These are phyloP conservation scores for Ceratocystis smalleyi DNA, from an alignment of 2,329 filamentous ascomycete species.

Conservation along the genomic window DNA sequence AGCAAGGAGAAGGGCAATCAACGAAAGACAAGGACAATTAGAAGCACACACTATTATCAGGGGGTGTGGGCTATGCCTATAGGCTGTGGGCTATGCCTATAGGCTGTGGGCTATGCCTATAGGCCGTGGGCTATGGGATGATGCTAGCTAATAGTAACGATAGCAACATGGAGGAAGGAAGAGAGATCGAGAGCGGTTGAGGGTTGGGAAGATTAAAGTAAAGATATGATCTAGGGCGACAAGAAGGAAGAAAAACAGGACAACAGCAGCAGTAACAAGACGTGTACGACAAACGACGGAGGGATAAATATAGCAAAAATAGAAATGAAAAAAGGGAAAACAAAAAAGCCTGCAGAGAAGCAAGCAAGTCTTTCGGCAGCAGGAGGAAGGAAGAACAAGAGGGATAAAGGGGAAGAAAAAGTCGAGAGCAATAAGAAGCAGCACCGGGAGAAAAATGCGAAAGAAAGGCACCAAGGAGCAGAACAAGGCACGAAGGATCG, in stretches of 20 bases:
- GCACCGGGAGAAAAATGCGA: neutral
- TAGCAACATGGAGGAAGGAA: neutral
- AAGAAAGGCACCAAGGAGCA: neutral
- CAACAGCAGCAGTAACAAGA: neutral
- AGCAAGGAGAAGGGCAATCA: conserved; percentile 1
- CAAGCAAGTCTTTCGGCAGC: neutral
- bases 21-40: conserved; percentile 1
- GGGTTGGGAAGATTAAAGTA: neutral
- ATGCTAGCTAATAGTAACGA: neutral
- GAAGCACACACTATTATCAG: conserved; percentile 9
- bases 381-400: neutral
- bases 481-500: conserved; percentile 7
- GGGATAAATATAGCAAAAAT: neutral
- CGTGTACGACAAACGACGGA: neutral
- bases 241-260: neutral
- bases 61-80: neutral
- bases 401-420: neutral
- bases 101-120: too few species aligned
- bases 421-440: neutral
- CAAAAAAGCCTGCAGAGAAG: neutral
- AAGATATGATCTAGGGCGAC: neutral
- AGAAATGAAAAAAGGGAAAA: neutral
- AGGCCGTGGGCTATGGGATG: neutral
- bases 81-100: neutral
- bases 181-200: too few species aligned